Evolutionary conservation across 352 stramenopile genomes (phyloP), one percentile per base, ranked within the genome.

Genomic region (Phytophthora brassicae): DNA sequence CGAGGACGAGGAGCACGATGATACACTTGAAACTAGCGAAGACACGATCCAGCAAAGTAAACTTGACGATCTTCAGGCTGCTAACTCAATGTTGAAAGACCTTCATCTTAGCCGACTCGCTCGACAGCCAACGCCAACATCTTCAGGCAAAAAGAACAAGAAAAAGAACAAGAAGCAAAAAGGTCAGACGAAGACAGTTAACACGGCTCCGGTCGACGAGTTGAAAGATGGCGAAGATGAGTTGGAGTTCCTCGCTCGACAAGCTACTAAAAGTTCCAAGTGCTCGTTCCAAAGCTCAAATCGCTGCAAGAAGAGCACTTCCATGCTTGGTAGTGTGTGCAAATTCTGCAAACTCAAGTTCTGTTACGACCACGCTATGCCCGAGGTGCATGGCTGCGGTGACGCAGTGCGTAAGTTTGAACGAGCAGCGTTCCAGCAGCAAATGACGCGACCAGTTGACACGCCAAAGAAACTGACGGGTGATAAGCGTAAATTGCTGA

Each of bases 311-410:
- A 89, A 90, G 67, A 89, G 66, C 50, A 78, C 70, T 2, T 60
- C 56, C 3, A 77, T 85, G 67, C 60, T 90, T 38, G 83, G 86
- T 16, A 81, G 67, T n/a, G 67, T 92, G 28, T 96, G 86, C 57
- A 77, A 75, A 39, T 92, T 86, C 51, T 96, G 87, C 77, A 91
- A 92, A 22, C 74, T 94, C 50, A 90, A 90, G 60, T 94, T 92
- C 48, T 96, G 87, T 71, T 92, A 85, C 50, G 67, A 81, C 44
- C 88, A 96, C 60, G 77, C 72, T 2, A 61, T 83, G 38, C 78
- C 86, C 1, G 86, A 96, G 55, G 68, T 87, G 0, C 88, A 96
- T 59, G 88, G 88, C 38, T 96, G 88, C 47, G 81, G 79, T 7
- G 66, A 84, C 35, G 85, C 81, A 7, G 81, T 89, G 20, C 77